Evolutionary conservation across 2,329 filamentous ascomycete genomes (phyloP).

Genomic region (Neopestalotiopsis clavispora): DNA sequence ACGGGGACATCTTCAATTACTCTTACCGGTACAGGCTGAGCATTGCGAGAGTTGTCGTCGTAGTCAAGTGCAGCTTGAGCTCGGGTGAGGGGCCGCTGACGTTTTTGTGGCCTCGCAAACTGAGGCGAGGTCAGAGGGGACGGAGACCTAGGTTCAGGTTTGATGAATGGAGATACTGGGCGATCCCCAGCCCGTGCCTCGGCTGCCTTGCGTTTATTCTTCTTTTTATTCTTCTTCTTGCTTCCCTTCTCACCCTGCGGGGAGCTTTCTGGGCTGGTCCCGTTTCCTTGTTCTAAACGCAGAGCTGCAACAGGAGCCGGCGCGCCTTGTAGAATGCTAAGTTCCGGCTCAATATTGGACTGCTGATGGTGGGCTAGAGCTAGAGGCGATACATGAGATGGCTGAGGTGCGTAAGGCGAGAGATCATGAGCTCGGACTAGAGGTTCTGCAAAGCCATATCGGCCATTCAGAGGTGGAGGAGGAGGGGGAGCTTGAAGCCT

Average conservation of each 20-base stretch:
- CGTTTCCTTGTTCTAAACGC: conserved; percentile 52
- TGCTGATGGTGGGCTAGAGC: conserved; percentile 47
- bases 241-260: conserved; percentile 53
- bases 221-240: conserved; percentile 60
- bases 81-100: conserved; percentile 53
- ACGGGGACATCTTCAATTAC: conserved; percentile 35
- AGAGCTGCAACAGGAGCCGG: conserved; percentile 63
- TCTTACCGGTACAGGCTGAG: conserved; percentile 41
- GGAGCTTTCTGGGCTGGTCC: conserved; percentile 65
- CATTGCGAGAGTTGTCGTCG: conserved; percentile 51
- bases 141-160: conserved; percentile 67
- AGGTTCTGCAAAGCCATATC: conserved; percentile 56
- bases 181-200: conserved; percentile 47
- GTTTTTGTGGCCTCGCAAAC: conserved; percentile 61
- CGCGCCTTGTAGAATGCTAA: conserved; percentile 42
- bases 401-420: conserved; percentile 75
- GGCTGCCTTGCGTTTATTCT: conserved; percentile 57
- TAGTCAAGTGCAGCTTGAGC: conserved; percentile 46
- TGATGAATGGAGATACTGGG: conserved; percentile 60
- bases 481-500: conserved; percentile 39
- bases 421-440: conserved; percentile 76
- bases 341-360: conserved; percentile 35
- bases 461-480: conserved; percentile 43
- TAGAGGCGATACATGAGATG: conserved; percentile 69
- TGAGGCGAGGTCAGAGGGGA: conserved; percentile 61